Base-by-base conservation (phyloP, 202 grass and related monocot species). In the Thinopyrum obtusiflorum region DNA sequence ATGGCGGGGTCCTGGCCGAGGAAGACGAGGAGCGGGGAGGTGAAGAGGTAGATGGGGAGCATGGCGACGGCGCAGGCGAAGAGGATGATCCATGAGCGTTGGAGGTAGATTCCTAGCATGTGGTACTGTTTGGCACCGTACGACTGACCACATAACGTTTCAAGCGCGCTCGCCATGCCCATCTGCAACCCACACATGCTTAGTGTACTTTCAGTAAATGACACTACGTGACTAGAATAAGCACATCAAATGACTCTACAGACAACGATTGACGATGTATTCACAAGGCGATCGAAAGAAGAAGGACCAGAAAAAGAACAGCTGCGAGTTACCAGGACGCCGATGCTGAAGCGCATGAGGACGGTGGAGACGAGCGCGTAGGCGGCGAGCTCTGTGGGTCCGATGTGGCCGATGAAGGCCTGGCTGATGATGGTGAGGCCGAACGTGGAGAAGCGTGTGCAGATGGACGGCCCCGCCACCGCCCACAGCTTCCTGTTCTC, bases 321-420 rank as follows among this genome's bases (percentile, higher is more conserved):
- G 44, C 13, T 47, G 13, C 44, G 44, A 47, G 13, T 14, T 47
- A 71, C 68, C n/a, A 72, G 68, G 35, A 72, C 36, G n/a, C 36
- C 68, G 11, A 72, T 42, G 68, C 68, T 25, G 68, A 72, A 72
- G 11, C 36, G 21, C 68, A 72, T 72, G 36, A 72, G 68, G 36
- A 72, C 68, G 36, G 68, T 72, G 68, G 68, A 72, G 68, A 42
- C 35, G 68, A 72, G 68, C n/a, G 68, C n/a, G n/a, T 72, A 72
- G n/a, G 68, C 68, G 3, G 68, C 68, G n/a, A 72, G 68, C 36
- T 72, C 36, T 6, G 36, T 72, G 1, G 68, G 36, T 2, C 68
- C 68, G 36, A 72, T 72, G 68, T 72, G 68, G 68, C 68, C 36
- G 11, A 72, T 44, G 68, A 72, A 72, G 36, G 68, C 36, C 11